Conservation (phyloP, 768 basidiomycete species). For the Flagelloscypha sp. region DNA sequence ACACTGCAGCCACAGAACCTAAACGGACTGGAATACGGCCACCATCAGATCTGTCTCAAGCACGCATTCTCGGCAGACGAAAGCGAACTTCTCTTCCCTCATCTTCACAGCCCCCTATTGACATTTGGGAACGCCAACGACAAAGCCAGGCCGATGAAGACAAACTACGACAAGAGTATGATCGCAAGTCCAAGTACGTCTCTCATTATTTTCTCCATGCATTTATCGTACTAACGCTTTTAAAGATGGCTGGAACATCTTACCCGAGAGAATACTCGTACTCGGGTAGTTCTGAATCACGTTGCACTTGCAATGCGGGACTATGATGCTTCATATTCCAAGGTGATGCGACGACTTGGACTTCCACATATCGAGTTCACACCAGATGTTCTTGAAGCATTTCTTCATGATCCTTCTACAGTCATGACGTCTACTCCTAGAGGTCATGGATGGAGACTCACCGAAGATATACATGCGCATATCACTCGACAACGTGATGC, state of each 20-base stretch:
- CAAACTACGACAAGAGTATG: conserved; percentile 47
- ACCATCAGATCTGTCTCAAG: too few relatives aligned
- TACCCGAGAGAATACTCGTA: conserved; percentile 53
- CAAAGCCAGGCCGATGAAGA: conserved; percentile 38
- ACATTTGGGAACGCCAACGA: conserved; percentile 23
- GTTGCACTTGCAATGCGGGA: conserved; percentile 56
- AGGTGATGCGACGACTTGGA: conserved; percentile 39
- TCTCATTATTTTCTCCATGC: conserved; percentile 7
- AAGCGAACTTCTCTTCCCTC: too few relatives aligned
- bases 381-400: conserved; percentile 61
- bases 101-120: too few relatives aligned
- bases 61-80: too few relatives aligned
- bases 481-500: conserved; percentile 52
- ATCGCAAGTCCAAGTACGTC: conserved; percentile 46
- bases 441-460: conserved; percentile 58
- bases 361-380: conserved; percentile 44
- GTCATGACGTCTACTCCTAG: conserved; percentile 59
- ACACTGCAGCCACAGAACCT: too few relatives aligned
- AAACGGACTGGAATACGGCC: too few relatives aligned
- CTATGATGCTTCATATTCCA: conserved; percentile 52
- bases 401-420: conserved; percentile 71
- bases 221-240: conserved; percentile 3
- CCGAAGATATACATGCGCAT: conserved; percentile 67
- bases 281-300: conserved; percentile 61
- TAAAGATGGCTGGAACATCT: conserved; percentile 54